Evolutionary conservation across 1,139 yeast species (phyloP).

Genomic region (Lodderomyces beijingensis): DNA sequence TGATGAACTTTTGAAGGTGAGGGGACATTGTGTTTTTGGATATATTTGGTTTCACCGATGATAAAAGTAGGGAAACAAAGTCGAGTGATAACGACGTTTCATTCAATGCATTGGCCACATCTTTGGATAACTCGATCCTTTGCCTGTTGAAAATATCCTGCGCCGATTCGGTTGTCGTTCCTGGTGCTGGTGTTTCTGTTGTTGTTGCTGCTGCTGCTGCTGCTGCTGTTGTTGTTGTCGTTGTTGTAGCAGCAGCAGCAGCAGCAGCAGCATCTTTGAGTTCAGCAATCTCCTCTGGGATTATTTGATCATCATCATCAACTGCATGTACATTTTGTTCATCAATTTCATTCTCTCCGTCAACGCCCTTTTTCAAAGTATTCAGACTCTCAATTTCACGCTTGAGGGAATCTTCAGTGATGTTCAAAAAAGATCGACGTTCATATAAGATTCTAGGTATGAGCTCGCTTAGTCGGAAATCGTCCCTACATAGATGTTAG

Average conservation of each 20-base stretch:
- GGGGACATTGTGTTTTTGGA: conserved; percentile 90
- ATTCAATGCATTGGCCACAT: conserved; percentile 68
- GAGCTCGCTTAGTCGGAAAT: conserved; percentile 34
- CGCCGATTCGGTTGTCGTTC: not conserved
- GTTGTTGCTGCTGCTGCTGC: not conserved
- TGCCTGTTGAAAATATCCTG: conserved; percentile 40
- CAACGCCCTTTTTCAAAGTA: not conserved
- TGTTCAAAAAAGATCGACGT: conserved; percentile 36
- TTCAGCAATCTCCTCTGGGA: no score
- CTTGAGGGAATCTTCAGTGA: conserved; percentile 53
- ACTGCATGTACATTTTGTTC: conserved; percentile 2
- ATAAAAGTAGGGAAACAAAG: conserved; percentile 75
- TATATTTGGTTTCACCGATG: conserved; percentile 80
- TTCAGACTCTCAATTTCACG: conserved; percentile 17
- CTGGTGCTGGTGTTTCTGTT: not conserved
- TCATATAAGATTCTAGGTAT: conserved; percentile 40
- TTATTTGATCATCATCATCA: not conserved
- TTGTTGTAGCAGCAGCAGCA: not conserved
- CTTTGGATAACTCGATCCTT: conserved; percentile 51
- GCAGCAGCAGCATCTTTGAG: not conserved
- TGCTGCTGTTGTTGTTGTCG: conserved; percentile 6
- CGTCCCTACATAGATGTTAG: conserved; percentile 22
- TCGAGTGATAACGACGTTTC: conserved; percentile 87
- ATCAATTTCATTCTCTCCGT: conserved; percentile 1
- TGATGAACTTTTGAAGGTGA: conserved; percentile 69